A percentile compares a stretch with the other conserved stretches of the same genome.
Conservation (phyloP, 1,139 yeast species). For the Kodamaea derodonti region DNA sequence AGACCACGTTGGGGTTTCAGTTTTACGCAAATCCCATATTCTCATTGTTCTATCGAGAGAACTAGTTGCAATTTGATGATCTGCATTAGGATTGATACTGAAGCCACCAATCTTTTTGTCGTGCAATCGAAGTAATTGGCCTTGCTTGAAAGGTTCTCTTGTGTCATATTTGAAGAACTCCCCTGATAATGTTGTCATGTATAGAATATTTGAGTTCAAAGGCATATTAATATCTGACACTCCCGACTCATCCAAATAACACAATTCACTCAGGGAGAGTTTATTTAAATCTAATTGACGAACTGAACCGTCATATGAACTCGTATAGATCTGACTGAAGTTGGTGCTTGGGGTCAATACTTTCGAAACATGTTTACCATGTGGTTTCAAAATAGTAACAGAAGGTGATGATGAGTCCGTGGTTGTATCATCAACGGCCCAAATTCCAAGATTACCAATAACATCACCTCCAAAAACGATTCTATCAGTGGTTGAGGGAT, state of each 20-base stretch:
- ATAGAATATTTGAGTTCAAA: slow-evolving; percentile 47
- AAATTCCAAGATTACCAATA: slow-evolving; percentile 78
- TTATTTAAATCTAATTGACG: slow-evolving; percentile 65
- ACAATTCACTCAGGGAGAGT: slow-evolving; percentile 55
- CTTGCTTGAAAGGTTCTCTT: slow-evolving; percentile 39
- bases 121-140: slow-evolving; percentile 54
- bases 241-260: slow-evolving; percentile 49
- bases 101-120: slow-evolving; percentile 93
- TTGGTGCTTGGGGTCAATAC: slow-evolving; percentile 50
- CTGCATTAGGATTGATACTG: slow-evolving; percentile 61
- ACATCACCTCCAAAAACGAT: slow-evolving; percentile 85
- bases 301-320: slow-evolving; percentile 85
- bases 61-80: slow-evolving; percentile 72
- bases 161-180: slow-evolving; percentile 69
- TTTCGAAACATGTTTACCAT: slow-evolving; percentile 68
- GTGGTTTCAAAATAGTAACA: slow-evolving; percentile 60
- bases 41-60: slow-evolving; percentile 81
- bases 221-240: slow-evolving; percentile 60
- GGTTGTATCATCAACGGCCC: slow-evolving; percentile 61
- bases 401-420: slow-evolving; percentile 43
- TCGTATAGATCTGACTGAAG: slow-evolving; percentile 57
- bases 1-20: slow-evolving; percentile 38
- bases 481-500: slow-evolving; percentile 63
- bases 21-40: slow-evolving; percentile 78
- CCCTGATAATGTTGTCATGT: slow-evolving; percentile 76